Conservation (phyloP, 345 rosid species). For the Salix koriyanagi region DNA sequence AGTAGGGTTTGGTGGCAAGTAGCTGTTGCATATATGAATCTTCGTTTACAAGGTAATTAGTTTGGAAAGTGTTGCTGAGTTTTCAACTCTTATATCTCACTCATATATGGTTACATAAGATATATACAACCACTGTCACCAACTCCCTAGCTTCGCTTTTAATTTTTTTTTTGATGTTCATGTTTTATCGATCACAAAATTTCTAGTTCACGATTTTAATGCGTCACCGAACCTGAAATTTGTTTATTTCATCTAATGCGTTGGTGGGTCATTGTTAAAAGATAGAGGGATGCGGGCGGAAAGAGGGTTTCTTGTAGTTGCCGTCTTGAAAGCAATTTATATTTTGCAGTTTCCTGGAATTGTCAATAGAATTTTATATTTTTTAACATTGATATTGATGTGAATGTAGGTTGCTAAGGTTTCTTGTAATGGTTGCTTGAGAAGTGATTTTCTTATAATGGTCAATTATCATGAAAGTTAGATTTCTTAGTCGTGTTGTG, state of each 20-base stretch:
- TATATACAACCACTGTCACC: conserved; percentile 33
- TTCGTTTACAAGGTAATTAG: conserved; percentile 38
- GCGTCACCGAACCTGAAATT: conserved; percentile 30
- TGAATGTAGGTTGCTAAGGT: not conserved
- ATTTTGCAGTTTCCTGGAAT: not conserved
- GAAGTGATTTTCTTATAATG: not conserved
- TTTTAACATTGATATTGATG: not conserved
- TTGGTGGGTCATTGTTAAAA: conserved; percentile 35
- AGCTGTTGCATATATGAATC: conserved; percentile 35
- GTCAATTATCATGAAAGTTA: not conserved
- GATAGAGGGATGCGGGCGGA: not conserved
- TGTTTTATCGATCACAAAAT: conserved; percentile 6
- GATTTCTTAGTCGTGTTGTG: not conserved
- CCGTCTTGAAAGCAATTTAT: not conserved
- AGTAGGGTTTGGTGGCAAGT: conserved; percentile 52
- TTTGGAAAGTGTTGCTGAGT: conserved; percentile 24
- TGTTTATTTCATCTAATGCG: conserved; percentile 22
- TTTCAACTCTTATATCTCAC: conserved; percentile 57
- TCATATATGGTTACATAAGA: conserved; percentile 16
- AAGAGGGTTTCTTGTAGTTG: conserved; percentile 9
- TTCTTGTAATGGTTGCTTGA: not conserved
- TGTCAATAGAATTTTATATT: not conserved
- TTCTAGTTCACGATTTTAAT: conserved; percentile 17
- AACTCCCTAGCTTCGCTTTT: conserved; percentile 47
- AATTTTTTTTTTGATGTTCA: conserved; percentile 32